Conservation (phyloP, 306 rosid genomes). For the Quercus aquifolioides region DNA sequence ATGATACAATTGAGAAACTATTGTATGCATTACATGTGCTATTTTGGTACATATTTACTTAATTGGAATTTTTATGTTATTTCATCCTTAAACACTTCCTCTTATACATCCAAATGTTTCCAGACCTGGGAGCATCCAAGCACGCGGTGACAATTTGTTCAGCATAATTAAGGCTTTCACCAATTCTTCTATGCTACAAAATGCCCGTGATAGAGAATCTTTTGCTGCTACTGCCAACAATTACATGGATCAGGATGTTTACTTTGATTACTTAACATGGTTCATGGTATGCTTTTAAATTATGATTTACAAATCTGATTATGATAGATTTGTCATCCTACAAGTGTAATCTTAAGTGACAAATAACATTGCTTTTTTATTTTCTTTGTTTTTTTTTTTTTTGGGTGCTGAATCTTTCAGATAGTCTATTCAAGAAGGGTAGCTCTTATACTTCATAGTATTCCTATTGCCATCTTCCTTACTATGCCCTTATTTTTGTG, state of each 20-base stretch:
- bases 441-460: conserved; percentile 75
- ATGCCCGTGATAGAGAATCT: conserved; percentile 39
- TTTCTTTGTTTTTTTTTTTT: background rate
- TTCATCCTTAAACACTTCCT: conserved; percentile 32
- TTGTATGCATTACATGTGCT: conserved; percentile 69
- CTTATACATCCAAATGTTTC: conserved; percentile 41
- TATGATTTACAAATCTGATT: conserved; percentile 16
- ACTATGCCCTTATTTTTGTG: conserved; percentile 41
- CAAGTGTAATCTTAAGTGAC: conserved; percentile 19
- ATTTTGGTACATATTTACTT: conserved; percentile 46
- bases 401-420: conserved; percentile 44
- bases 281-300: conserved; percentile 77
- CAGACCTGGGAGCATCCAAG: conserved; percentile 99
- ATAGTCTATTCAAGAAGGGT: conserved; percentile 74
- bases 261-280: conserved; percentile 87
- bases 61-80: conserved; percentile 21
- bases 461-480: conserved; percentile 70
- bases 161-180: conserved; percentile 79
- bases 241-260: conserved; percentile 58
- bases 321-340: conserved; percentile 12
- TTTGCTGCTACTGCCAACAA: conserved; percentile 35
- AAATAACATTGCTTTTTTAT: conserved; percentile 7
- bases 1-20: conserved; percentile 87
- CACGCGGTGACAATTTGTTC: conserved; percentile 95
- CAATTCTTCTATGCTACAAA: conserved; percentile 71